phyloP scores from a whole-genome alignment of 148 eudicot species.

The Selenicereus undatus region DNA sequence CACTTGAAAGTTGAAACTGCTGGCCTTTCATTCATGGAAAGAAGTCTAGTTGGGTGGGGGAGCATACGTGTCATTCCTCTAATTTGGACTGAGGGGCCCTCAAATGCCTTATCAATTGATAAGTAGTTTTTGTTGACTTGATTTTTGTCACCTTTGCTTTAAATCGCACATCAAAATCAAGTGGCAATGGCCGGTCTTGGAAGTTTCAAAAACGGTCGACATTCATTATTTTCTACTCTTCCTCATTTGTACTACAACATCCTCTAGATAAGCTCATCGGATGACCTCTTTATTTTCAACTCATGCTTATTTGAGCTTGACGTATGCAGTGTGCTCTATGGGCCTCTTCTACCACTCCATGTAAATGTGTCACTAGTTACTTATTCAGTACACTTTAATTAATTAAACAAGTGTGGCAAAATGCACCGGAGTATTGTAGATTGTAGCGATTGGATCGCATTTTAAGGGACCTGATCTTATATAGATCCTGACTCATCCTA shows the following conservation, averaged over 20 bases:
- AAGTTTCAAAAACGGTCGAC: conserved; percentile 1
- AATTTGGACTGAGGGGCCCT: neutral
- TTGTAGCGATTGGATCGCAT: no score
- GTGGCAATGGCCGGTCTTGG: conserved; percentile 1
- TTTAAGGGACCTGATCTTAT: no score
- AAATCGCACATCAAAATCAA: neutral
- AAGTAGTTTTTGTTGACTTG: neutral
- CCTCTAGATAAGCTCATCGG: neutral
- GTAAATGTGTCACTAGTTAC: no score
- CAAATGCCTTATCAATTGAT: conserved; percentile 2
- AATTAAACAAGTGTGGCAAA: no score
- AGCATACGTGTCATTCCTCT: neutral
- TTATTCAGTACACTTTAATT: no score
- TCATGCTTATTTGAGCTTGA: neutral
- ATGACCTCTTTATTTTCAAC: neutral
- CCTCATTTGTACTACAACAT: neutral
- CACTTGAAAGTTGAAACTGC: neutral
- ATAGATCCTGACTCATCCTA: no score
- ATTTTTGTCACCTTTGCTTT: neutral
- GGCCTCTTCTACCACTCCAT: neutral
- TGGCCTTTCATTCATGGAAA: neutral
- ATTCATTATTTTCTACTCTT: conserved; percentile 2
- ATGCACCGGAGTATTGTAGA: no score
- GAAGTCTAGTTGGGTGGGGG: neutral
- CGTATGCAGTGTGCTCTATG: neutral